Base-by-base conservation (phyloP, 345 rosid species). In the Hibiscus syriacus region DNA sequence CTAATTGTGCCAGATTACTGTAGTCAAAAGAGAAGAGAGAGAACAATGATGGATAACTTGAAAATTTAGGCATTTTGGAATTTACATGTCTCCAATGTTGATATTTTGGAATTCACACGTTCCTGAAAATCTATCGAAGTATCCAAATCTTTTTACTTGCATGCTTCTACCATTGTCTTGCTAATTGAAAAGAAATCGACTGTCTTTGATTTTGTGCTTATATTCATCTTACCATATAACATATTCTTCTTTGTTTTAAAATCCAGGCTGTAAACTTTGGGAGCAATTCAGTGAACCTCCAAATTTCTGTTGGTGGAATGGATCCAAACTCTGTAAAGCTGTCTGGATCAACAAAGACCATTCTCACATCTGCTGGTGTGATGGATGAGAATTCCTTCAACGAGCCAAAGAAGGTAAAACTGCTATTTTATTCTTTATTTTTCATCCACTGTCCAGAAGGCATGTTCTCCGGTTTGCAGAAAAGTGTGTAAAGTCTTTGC, bases 331-430 rank as follows among this genome's bases (percentile, higher is more conserved):
- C 86, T 11, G 66, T 77, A 74, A 71, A 48, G 38, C 5, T 72
- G 55, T 83, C 89, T 4, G 99, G 95, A 69, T 78, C 86, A n/a
- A 84, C 83, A 66, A 80, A 71, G 84, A 84, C 86, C 0, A 70
- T 67, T 7, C 86, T 94, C 57, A 83, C 92, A 30, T 94, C 99
- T 52, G 20, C 68, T 19, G 84, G 86, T 64, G 67, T 81, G 70
- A 84, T 73, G 96, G 99, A 94, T 49, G 99, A 91, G 78, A 94
- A 94, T 69, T 86, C 99, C 66, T 91, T 89, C 75, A 27, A 66
- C 3, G 72, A 85, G 11, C 93, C 96, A 20, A 71, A 72, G 26
- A 94, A 94, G 98, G 99, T 88, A 70, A 48, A 22, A 41, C 34
- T 41, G 20, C 52, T 30, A 41, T 26, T 26, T 26, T 38, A 11